Evolutionary conservation across 73 alveolate species (phyloP), one percentile per base, ranked within the genome.

Genomic region (Paraurostyla sp.): DNA sequence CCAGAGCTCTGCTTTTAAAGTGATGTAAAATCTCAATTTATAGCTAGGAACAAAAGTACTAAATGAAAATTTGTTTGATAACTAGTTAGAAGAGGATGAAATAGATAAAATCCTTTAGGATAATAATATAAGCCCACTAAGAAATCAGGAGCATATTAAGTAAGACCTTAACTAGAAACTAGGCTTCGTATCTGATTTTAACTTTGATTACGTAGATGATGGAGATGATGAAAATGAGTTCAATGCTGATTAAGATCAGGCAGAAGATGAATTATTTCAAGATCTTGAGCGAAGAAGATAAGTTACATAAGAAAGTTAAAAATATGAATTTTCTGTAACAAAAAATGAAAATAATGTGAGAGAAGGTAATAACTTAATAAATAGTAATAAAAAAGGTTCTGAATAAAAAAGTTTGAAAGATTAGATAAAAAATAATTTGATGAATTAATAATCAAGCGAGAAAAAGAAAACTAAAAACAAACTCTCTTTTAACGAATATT

Each of bases 261-360:
- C 23, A 35, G 82, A 65, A 1, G 82, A 65, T 65, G 82, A 65
- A 22, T 35, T 65, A 38, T 65, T 65, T 65, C 41, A 65, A 65
- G 58, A 65, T 35, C 25, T 65, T 1, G 82, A 65, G 41, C 4
- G 36, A 15, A 33, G 82, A 9, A 33, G 82, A 22, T 38, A 65
- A 65, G 36, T 65, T 38, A 65, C 82, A 32, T 22, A 36, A 32
- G 82, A 65, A 65, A 65, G 58, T 38, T 7, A 18, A 13, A 65
- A 11, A 16, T 13, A 38, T 3, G 36, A 65, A n/a, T n/a, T 38
- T 11, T 20, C 29, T 22, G 3, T 16, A 65, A 65, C 20, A 13
- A 65, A 11, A 7, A n/a, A 1, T 16, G 13, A 35, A 40, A 18
- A 0, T 3, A 32, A 18, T 11, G 41, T 15, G 23, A 38, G 3